phyloP scores from a whole-genome alignment of 176 grass and related monocot species.

The Ampelocalamus luodianensis region DNA sequence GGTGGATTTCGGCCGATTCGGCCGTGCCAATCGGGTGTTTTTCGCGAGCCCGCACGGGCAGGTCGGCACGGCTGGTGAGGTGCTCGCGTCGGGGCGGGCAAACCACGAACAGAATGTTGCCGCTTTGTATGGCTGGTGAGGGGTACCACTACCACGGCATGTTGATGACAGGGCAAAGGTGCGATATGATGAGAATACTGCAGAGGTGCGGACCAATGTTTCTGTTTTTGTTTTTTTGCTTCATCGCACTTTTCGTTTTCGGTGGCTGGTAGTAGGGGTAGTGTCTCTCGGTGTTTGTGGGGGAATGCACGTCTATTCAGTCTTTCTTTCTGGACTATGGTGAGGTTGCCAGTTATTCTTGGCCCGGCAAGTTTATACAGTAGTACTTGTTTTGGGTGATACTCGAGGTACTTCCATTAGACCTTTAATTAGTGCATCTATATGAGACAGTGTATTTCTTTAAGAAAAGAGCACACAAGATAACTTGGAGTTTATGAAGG shows the following conservation, averaged over 20 bases:
- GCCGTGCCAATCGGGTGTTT: neutral
- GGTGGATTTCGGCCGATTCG: neutral
- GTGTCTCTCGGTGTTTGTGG: neutral
- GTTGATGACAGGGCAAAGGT: neutral
- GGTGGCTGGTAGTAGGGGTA: neutral
- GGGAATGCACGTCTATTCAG: neutral
- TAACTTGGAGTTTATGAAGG: neutral
- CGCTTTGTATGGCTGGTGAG: neutral
- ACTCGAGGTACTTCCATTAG: neutral
- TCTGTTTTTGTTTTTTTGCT: neutral
- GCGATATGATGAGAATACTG: neutral
- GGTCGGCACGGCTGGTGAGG: neutral
- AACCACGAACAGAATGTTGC: neutral
- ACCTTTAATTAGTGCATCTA: neutral
- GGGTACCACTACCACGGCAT: neutral
- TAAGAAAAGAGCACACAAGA: neutral
- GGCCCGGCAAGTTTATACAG: too few relatives aligned
- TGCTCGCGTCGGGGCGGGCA: neutral
- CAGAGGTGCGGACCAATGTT: neutral
- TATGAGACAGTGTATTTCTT: neutral
- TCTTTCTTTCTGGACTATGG: neutral
- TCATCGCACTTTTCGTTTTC: neutral
- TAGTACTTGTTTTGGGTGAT: neutral
- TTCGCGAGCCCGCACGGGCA: neutral
- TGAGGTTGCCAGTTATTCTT: neutral